Conservation (phyloP, 78 protist genomes). For the Protostelium mycophagum region DNA sequence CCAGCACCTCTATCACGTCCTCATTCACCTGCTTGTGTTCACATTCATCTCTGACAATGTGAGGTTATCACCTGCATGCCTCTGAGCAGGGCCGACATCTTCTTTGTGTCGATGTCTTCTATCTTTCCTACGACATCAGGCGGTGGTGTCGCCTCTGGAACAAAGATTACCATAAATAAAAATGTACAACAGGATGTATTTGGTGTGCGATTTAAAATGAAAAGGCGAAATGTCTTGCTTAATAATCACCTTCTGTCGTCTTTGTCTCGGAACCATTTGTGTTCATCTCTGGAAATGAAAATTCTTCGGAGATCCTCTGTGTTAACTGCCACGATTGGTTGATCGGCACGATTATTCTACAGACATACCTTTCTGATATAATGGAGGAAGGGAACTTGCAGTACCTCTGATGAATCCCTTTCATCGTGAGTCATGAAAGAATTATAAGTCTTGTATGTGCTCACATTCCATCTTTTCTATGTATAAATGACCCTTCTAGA, state of each 20-base stretch:
- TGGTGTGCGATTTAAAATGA: too few relatives aligned
- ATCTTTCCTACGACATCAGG: background rate
- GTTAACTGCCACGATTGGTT: background rate
- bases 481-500: background rate
- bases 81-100: background rate
- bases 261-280: background rate
- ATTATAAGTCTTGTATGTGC: background rate
- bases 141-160: background rate
- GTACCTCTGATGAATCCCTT: background rate
- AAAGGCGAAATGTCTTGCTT: too few relatives aligned
- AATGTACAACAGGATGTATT: too few relatives aligned
- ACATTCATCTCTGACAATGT: background rate
- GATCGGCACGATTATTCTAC: background rate
- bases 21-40: background rate
- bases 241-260: background rate
- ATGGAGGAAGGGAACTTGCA: background rate
- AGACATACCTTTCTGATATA: background rate
- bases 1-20: background rate
- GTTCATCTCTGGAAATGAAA: too few relatives aligned
- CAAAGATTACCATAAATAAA: background rate
- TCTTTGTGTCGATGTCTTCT: background rate
- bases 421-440: background rate
- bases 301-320: background rate
- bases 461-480: background rate
- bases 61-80: background rate